These are phyloP conservation scores for Noccaea caerulescens DNA, from an alignment of 345 rosid genomes.

Conservation along the genomic window DNA sequence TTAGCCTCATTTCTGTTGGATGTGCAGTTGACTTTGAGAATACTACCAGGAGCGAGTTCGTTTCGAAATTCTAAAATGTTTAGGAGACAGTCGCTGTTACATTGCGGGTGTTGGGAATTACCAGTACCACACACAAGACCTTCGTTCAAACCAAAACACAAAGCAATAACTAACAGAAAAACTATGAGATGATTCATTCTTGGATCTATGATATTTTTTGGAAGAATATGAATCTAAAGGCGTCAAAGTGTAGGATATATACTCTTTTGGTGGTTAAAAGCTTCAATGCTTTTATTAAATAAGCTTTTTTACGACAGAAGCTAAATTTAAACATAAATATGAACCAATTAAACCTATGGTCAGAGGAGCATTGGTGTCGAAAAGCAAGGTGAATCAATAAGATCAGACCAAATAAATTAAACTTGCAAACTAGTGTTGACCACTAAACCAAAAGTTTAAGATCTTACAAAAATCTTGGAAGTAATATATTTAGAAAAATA, in stretches of 20 bases:
- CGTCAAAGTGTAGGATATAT: not conserved
- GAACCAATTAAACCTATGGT: not conserved
- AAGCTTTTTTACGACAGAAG: not conserved
- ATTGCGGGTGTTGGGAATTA: too few relatives aligned
- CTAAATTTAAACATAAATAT: constrained; percentile 1
- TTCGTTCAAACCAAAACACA: constrained; percentile 28
- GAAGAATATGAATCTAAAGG: not conserved
- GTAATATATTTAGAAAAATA: too few relatives aligned
- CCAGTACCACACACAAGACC: not conserved
- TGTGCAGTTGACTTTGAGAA: constrained; percentile 19
- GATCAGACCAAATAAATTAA: not conserved
- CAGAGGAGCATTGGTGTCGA: not conserved
- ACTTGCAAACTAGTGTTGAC: not conserved
- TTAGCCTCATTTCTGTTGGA: not conserved
- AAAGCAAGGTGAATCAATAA: not conserved
- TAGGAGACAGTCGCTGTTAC: not conserved
- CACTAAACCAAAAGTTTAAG: not conserved
- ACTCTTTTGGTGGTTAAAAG: not conserved
- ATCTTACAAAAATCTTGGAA: too few relatives aligned
- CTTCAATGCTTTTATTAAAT: not conserved
- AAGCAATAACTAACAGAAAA: not conserved
- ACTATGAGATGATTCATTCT: constrained; percentile 11
- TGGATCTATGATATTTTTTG: not conserved
- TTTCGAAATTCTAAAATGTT: constrained; percentile 12
- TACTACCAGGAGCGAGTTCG: not conserved